These are phyloP conservation scores for Wickerhamomyces bisporus DNA, from an alignment of 805 yeast species.

Conservation along the genomic window DNA sequence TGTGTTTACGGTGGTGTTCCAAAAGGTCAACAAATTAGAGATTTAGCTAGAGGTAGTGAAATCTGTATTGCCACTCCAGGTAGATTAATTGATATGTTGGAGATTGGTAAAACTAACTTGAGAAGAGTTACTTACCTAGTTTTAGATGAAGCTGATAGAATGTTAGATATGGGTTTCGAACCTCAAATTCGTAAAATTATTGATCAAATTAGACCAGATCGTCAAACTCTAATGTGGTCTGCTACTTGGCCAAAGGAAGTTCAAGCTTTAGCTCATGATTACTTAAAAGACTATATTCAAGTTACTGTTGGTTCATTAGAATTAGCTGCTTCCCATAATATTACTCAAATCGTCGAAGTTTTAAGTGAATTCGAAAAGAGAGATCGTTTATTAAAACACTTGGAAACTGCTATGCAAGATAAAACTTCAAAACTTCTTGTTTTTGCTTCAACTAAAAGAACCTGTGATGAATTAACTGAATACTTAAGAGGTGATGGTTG, in stretches of 20 bases:
- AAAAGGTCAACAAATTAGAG: conserved; percentile 96
- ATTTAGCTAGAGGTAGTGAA: conserved; percentile 91
- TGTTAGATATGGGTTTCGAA: conserved; percentile 99
- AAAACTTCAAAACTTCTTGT: conserved; percentile 74
- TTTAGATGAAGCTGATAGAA: conserved; percentile 98
- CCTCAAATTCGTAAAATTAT: conserved; percentile 98
- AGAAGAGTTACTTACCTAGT: conserved; percentile 96
- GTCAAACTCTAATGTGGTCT: conserved; percentile 99
- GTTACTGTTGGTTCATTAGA: conserved; percentile 95
- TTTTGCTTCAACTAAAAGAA: conserved; percentile 96
- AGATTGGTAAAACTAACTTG: conserved; percentile 88
- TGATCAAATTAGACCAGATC: conserved; percentile 97
- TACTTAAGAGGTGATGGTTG: conserved; percentile 94
- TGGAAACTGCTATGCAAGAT: conserved; percentile 72
- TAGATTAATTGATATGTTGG: conserved; percentile 96
- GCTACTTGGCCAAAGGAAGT: conserved; percentile 99
- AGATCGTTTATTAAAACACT: conserved; percentile 79
- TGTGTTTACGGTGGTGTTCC: conserved; percentile 99
- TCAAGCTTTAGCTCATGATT: conserved; percentile 87
- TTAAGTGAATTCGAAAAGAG: conserved; percentile 90
- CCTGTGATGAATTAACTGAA: conserved; percentile 91
- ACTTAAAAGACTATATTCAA: conserved; percentile 88
- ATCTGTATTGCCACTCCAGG: conserved; percentile 98
- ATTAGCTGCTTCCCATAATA: conserved; percentile 93
- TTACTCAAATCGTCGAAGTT: conserved; percentile 90